Base-by-base conservation (phyloP, 331 rosid species). In the Rhamnella rubrinervis region DNA sequence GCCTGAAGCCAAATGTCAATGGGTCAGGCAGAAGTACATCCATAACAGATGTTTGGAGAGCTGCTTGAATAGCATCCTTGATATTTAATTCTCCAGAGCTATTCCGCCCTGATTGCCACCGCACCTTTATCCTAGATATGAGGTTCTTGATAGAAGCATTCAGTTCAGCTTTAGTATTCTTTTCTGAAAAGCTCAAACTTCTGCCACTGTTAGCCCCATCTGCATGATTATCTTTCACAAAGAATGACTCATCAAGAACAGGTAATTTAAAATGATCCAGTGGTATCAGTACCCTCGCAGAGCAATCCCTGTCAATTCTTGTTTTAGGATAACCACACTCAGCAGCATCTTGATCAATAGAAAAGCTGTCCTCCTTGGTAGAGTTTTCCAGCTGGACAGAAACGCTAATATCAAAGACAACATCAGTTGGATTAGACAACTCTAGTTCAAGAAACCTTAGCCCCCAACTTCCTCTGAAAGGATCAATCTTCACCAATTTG, bases 391-490 rank as follows among this genome's bases (percentile, higher is more conserved):
- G 79, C 76, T 89, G 87, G 72, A 91, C 96, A 57, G 96, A 89
- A 74, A 95, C 97, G 57, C 78, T 86, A 75, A 91, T 89, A 82
- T 95, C 97, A 73, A 89, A 95, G 21, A 76, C 85, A 23, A 91
- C 88, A 66, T 95, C 99, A n/a, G 96, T 95, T 59, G 97, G 92
- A 79, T 95, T 95, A 55, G 90, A 86, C 78, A 89, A 73, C 84
- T 95, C 99, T 12, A 95, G 88, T 81, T 95, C 97, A 62, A 95
- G 91, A 76, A 95, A 95, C 57, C 96, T 85, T 55, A 95, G 86
- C 64, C 96, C 96, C 99, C 97, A 95, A 78, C 97, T 95, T 83
- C 99, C 97, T 72, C 99, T 82, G 66, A 83, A 84, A 71, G 97
- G 97, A 80, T 91, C 96, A 67, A 91, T 87, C 79, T 89, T 95